phyloP scores from a whole-genome alignment of 1,284 basidiomycete species.

The Trichosporon ovoides region DNA sequence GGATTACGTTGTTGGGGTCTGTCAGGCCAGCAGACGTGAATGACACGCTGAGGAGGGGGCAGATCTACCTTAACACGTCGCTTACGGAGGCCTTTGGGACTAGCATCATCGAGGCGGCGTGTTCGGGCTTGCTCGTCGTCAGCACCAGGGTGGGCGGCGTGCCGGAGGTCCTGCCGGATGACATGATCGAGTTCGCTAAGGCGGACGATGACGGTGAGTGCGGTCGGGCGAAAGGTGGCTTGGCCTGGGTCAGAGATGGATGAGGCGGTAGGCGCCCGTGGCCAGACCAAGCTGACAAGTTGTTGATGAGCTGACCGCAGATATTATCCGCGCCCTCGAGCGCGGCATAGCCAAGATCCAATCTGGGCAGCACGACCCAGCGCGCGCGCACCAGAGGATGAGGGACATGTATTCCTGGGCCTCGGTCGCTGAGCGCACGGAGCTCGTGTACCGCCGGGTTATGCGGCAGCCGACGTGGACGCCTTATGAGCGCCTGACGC shows the following conservation, averaged over 20 bases:
- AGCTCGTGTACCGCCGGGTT: conserved; percentile 71
- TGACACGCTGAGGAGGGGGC: conserved; percentile 71
- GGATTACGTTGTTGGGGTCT: conserved; percentile 79
- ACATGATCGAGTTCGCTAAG: conserved; percentile 89
- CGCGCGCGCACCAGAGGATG: conserved; percentile 70
- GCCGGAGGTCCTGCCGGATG: conserved; percentile 86
- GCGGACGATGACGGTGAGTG: conserved; percentile 73
- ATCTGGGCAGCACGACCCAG: conserved; percentile 67
- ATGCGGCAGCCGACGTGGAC: conserved; percentile 59
- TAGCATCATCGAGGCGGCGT: conserved; percentile 92
- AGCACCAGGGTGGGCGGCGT: conserved; percentile 91
- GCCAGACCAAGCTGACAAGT: too few relatives aligned
- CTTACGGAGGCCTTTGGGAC: conserved; percentile 97
- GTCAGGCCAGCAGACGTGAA: conserved; percentile 76
- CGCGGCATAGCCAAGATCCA: conserved; percentile 71
- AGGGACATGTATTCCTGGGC: conserved; percentile 83
- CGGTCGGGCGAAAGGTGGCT: neutral
- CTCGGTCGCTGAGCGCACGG: conserved; percentile 72
- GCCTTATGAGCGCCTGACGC: conserved; percentile 63
- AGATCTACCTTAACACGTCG: conserved; percentile 92
- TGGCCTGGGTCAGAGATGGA: neutral
- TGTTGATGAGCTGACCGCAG: conserved; percentile 53
- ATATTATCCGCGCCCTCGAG: conserved; percentile 75
- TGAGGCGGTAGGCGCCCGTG: too few relatives aligned
- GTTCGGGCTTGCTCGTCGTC: conserved; percentile 88